A percentile compares a stretch with the other conserved stretches of the same genome.
phyloP scores from a whole-genome alignment of 345 rosid species.

The Aquilaria yunnanensis region DNA sequence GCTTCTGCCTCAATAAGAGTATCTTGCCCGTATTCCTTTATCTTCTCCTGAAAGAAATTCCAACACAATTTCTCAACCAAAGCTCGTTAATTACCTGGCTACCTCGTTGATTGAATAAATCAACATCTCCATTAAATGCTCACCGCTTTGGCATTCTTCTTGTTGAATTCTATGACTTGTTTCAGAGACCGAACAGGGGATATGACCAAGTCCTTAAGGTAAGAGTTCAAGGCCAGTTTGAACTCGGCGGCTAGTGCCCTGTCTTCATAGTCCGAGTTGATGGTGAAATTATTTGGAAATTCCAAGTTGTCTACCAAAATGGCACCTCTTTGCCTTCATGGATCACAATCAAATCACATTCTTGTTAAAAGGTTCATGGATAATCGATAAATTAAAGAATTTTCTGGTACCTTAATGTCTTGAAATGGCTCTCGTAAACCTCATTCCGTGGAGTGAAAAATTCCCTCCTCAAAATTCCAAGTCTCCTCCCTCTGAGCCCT shows the following conservation, averaged over 20 bases:
- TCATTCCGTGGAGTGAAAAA: too few species aligned
- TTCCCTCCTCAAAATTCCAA: too few species aligned
- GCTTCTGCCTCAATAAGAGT: constrained; percentile 18
- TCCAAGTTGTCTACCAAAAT: constrained; percentile 24
- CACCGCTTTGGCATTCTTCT: constrained; percentile 18
- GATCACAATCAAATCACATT: too few species aligned
- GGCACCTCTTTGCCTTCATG: constrained; percentile 35
- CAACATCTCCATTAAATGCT: constrained; percentile 3
- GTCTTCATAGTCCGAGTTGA: constrained; percentile 8
- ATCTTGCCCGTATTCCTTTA: constrained; percentile 22
- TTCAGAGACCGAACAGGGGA: constrained; percentile 27
- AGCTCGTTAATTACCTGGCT: background rate
- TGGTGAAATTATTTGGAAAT: background rate
- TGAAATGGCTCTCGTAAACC: too few species aligned
- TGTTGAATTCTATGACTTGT: constrained; percentile 31
- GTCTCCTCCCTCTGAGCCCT: too few species aligned
- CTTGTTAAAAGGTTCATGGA: too few species aligned
- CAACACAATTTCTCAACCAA: background rate
- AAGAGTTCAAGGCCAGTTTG: constrained; percentile 30
- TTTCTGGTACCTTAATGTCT: too few species aligned
- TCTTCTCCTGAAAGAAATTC: constrained; percentile 24
- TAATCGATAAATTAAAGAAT: too few species aligned
- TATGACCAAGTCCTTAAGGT: constrained; percentile 16
- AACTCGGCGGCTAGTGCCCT: constrained; percentile 29
- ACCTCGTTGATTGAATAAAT: background rate